A percentile compares a stretch with the other conserved stretches of the same genome.
These are phyloP conservation scores for Chaetomiaceae sp. DNA, from an alignment of 2,329 filamentous ascomycete genomes.

Conservation along the genomic window DNA sequence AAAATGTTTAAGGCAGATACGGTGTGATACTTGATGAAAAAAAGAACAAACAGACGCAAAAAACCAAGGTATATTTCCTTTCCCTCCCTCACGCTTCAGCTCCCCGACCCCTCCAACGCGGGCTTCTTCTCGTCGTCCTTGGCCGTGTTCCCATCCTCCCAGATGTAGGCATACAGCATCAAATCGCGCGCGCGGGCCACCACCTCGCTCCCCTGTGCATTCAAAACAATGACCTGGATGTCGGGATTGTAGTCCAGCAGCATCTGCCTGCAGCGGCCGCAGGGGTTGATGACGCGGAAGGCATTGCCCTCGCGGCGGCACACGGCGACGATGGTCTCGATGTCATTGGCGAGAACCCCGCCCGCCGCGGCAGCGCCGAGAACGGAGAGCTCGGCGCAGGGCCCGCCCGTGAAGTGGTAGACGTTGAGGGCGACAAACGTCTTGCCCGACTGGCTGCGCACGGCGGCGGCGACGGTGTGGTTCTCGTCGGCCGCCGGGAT, in stretches of 20 bases:
- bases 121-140: neutral
- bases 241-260: slow-evolving; percentile 13
- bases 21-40: too few relatives aligned
- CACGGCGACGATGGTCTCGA: slow-evolving; percentile 12
- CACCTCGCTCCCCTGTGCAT: neutral
- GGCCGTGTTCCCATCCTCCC: slow-evolving; percentile 11
- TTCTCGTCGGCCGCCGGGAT: slow-evolving; percentile 7
- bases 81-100: too few relatives aligned
- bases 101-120: neutral
- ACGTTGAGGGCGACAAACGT: slow-evolving; percentile 13
- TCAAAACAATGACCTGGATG: slow-evolving; percentile 6
- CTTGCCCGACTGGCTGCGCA: neutral
- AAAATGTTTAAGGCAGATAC: too few relatives aligned
- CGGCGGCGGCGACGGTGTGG: slow-evolving; percentile 12
- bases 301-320: neutral
- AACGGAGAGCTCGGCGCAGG: slow-evolving; percentile 13
- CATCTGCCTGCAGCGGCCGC: slow-evolving; percentile 12
- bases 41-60: too few relatives aligned
- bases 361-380: slow-evolving; percentile 8
- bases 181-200: neutral
- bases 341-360: slow-evolving; percentile 7
- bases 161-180: slow-evolving; percentile 9
- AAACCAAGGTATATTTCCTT: neutral
- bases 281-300: slow-evolving; percentile 11
- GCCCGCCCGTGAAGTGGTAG: slow-evolving; percentile 12